Evolutionary conservation across 768 basidiomycete genomes (phyloP).

Genomic region (Boletales sp.): DNA sequence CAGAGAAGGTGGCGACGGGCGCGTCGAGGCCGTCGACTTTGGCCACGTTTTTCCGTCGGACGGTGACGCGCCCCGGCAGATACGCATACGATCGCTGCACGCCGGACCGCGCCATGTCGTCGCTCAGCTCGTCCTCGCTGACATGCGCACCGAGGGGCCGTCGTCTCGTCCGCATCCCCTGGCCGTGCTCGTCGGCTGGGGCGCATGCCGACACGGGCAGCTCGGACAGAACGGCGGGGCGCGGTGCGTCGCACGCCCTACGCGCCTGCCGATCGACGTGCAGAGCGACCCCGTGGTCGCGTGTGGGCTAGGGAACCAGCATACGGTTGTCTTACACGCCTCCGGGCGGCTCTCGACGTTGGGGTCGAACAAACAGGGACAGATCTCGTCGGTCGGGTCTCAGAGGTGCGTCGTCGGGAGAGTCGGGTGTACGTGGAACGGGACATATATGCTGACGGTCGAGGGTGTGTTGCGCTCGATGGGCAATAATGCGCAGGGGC

Average conservation of each 20-base stretch:
- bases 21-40: slow-evolving; percentile 10
- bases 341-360: slow-evolving; percentile 48
- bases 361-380: slow-evolving; percentile 74
- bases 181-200: slow-evolving; percentile 70
- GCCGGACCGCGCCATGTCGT: slow-evolving; percentile 76
- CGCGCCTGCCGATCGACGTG: slow-evolving; percentile 32
- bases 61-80: slow-evolving; percentile 24
- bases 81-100: slow-evolving; percentile 42
- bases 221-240: slow-evolving; percentile 43
- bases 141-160: slow-evolving; percentile 14
- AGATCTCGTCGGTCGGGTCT: slow-evolving; percentile 43
- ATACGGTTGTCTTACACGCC: slow-evolving; percentile 40
- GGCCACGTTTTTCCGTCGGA: slow-evolving; percentile 33
- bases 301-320: slow-evolving; percentile 50
- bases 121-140: slow-evolving; percentile 34
- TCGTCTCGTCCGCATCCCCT: slow-evolving; percentile 4
- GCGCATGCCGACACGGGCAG: slow-evolving; percentile 80
- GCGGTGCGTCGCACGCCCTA: slow-evolving; percentile 20
- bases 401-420: slow-evolving; percentile 26
- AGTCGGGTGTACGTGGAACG: slow-evolving; percentile 76
- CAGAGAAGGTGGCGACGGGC: slow-evolving; percentile 27
- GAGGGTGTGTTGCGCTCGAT: slow-evolving; percentile 41
- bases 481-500: slow-evolving; percentile 57
- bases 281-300: slow-evolving; percentile 30
- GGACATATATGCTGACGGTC: slow-evolving; percentile 51